Conservation (phyloP, 179 eudicot species). For the Silene coronaria region DNA sequence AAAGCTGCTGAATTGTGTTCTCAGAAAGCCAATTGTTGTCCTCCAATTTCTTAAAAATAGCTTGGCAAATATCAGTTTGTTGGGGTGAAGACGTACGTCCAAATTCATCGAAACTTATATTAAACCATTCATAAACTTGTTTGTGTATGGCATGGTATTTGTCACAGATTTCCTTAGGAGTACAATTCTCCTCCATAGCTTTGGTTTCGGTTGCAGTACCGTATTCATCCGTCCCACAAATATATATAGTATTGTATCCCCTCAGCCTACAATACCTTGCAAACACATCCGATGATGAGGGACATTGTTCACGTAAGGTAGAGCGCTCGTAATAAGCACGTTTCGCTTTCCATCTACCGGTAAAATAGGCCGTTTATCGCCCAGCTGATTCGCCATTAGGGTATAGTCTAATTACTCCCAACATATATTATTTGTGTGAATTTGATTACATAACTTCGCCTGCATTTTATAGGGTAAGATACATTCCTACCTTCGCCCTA, state of each 20-base stretch:
- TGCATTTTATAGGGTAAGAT: too few species aligned
- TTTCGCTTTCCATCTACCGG: constrained; percentile 70
- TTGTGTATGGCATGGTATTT: constrained; percentile 90
- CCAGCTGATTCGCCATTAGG: constrained; percentile 34
- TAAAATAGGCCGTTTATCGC: constrained; percentile 23
- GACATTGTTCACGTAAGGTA: constrained; percentile 91
- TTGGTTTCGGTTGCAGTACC: constrained; percentile 96
- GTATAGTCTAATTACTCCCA: too few species aligned
- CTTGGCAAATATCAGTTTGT: constrained; percentile 87
- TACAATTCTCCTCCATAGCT: constrained; percentile 85
- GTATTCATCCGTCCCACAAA: constrained; percentile 94
- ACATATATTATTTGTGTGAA: too few species aligned
- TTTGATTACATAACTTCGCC: too few species aligned
- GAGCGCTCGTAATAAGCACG: constrained; percentile 78
- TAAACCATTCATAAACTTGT: constrained; percentile 83
- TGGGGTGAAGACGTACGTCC: constrained; percentile 89
- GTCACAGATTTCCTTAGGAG: constrained; percentile 80
- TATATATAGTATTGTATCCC: constrained; percentile 65
- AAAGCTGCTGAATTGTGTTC: constrained; percentile 92
- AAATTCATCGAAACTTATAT: constrained; percentile 79
- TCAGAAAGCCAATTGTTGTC: constrained; percentile 85
- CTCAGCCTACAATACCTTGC: constrained; percentile 84
- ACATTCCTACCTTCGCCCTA: too few species aligned
- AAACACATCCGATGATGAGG: constrained; percentile 96
- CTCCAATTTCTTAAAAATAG: constrained; percentile 60